Evolutionary conservation across 1,284 basidiomycete genomes (phyloP).

Genomic region (Cryptococcus sp.): DNA sequence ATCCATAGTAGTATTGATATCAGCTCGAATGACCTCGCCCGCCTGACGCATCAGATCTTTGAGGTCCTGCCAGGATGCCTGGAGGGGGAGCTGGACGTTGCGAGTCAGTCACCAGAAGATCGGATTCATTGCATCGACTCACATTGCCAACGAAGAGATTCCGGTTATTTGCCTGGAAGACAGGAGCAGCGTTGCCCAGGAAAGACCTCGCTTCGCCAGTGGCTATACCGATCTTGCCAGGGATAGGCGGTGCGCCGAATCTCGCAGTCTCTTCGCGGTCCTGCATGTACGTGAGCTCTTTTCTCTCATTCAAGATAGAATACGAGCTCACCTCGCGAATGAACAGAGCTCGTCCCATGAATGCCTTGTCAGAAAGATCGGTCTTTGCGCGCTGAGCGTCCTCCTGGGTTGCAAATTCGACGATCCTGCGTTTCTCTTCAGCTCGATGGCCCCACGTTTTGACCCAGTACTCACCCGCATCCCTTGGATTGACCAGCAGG

Average conservation of each 20-base stretch:
- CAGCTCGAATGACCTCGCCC: conserved; percentile 89
- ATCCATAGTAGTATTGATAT: conserved; percentile 88
- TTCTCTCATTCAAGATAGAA: not conserved
- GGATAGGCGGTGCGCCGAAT: conserved; percentile 88
- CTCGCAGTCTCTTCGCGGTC: conserved; percentile 94
- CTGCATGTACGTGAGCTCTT: conserved; percentile 55
- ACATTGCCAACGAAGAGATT: conserved; percentile 93
- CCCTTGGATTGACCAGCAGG: conserved; percentile 96
- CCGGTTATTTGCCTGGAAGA: conserved; percentile 54
- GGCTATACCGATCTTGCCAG: conserved; percentile 88
- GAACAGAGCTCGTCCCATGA: conserved; percentile 90
- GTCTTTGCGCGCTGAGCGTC: conserved; percentile 82
- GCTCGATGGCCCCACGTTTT: not conserved
- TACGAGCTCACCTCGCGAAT: conserved; percentile 76
- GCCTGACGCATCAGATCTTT: conserved; percentile 95
- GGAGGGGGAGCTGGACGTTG: conserved; percentile 73
- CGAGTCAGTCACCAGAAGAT: not conserved
- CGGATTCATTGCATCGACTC: conserved; percentile 39
- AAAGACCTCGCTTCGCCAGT: conserved; percentile 71
- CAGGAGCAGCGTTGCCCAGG: conserved; percentile 59
- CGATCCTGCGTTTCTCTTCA: conserved; percentile 64
- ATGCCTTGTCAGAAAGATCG: conserved; percentile 80
- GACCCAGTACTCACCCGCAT: conserved; percentile 76
- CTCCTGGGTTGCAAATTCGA: conserved; percentile 82
- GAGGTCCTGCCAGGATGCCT: conserved; percentile 97